phyloP scores from a whole-genome alignment of 2,329 filamentous ascomycete species.

The Sporothrix luriei region DNA sequence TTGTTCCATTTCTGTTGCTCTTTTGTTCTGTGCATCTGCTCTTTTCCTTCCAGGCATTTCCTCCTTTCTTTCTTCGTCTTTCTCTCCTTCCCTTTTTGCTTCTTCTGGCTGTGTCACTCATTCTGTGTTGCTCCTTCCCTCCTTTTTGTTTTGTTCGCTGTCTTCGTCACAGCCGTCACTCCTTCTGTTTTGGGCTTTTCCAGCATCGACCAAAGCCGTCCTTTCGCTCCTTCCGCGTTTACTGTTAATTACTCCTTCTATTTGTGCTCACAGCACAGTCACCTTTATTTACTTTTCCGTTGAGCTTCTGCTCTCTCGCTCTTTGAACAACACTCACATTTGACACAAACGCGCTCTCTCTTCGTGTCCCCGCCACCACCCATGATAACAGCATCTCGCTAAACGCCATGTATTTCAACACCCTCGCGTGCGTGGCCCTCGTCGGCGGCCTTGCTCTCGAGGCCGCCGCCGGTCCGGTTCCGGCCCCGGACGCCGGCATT shows the following conservation, averaged over 20 bases:
- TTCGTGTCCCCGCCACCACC: background rate
- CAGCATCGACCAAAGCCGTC: constrained; percentile 9
- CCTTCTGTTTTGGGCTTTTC: constrained; percentile 8
- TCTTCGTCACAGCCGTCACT: background rate
- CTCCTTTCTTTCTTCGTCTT: constrained; percentile 15
- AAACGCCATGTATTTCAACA: constrained; percentile 33
- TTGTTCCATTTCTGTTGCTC: background rate
- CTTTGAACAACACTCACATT: background rate
- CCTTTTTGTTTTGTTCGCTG: background rate
- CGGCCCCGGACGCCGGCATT: background rate
- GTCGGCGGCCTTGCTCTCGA: constrained; percentile 33
- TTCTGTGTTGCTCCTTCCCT: background rate
- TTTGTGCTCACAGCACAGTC: constrained; percentile 6
- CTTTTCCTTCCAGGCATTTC: constrained; percentile 4
- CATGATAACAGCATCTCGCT: background rate
- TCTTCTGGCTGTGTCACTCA: constrained; percentile 6
- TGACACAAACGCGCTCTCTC: background rate
- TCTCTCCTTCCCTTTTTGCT: constrained; percentile 2
- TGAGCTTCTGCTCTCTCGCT: background rate
- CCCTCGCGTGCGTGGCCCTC: constrained; percentile 26
- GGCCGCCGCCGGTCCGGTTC: constrained; percentile 31
- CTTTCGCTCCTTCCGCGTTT: constrained; percentile 11
- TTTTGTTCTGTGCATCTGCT: constrained; percentile 3
- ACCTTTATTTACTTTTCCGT: background rate
- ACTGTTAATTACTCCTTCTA: constrained; percentile 2